Conservation (phyloP, 208 protist genomes). For the Leishmania major region DNA sequence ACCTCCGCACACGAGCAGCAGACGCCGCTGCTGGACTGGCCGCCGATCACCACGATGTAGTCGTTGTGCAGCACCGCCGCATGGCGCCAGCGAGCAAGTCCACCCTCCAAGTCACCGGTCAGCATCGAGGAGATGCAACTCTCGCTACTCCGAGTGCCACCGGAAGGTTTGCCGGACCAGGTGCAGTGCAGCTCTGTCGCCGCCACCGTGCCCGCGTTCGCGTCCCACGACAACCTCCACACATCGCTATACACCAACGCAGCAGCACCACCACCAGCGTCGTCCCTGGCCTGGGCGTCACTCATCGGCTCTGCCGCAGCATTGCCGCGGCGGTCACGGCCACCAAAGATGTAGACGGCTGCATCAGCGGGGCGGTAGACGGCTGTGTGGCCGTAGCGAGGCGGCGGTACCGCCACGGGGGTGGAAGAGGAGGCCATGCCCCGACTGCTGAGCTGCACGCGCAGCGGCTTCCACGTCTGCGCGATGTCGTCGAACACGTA, state of each 20-base stretch:
- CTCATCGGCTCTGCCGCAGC: background rate
- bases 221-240: slow-evolving; percentile 35
- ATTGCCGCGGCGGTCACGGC: slow-evolving; percentile 27
- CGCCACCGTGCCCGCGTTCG: background rate
- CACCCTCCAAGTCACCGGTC: background rate
- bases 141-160: background rate
- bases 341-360: slow-evolving; percentile 76
- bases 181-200: slow-evolving; percentile 28
- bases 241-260: slow-evolving; percentile 33
- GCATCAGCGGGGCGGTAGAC: slow-evolving; percentile 41
- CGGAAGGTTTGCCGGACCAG: slow-evolving; percentile 10
- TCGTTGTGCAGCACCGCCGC: slow-evolving; percentile 56
- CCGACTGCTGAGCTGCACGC: background rate
- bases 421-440: background rate
- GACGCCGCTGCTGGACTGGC: slow-evolving; percentile 27
- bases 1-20: slow-evolving; percentile 38
- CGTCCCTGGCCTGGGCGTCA: background rate
- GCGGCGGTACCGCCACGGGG: background rate
- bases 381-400: slow-evolving; percentile 65
- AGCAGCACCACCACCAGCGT: background rate
- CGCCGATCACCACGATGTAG: slow-evolving; percentile 64
- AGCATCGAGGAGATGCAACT: slow-evolving; percentile 3
- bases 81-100: slow-evolving; percentile 60
- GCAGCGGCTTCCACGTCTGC: slow-evolving; percentile 26
- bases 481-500: slow-evolving; percentile 20